Base-by-base conservation (phyloP, 1,284 basidiomycete genomes). In the Ceratobasidium sp. region DNA sequence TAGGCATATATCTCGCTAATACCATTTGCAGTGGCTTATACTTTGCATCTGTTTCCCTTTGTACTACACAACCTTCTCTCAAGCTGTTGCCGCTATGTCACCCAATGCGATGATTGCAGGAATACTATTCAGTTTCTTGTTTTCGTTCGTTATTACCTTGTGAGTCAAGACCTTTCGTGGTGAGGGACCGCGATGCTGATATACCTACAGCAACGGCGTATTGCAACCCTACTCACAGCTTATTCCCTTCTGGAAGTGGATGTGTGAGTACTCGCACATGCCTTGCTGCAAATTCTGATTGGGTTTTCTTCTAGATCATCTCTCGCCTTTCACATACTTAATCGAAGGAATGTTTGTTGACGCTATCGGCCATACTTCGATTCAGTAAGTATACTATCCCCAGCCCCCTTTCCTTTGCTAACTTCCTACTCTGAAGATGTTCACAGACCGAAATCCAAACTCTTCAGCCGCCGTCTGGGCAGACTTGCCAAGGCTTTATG, bases 221-320 rank as follows among this genome's bases (percentile, higher is more conserved):
- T 80, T 93, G 67, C 91, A 93, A 83, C 91, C 92, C 0, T 93
- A 87, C 85, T 82, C 86, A 5, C 84, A 88, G 18, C 89, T 95
- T 6, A 92, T 91, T 6, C 82, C 83, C 15, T 95, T 93, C 92
- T 95, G 94, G 94, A 87, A 87, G 81, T 96, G 94, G 92, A 94
- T 95, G 92, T 94, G 72, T 75, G 44, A 53, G 77, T 69, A 12
- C 9, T 23, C 10, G 7, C n/a, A n/a, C n/a, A 15, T 28, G 20
- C n/a, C 13, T 56, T 40, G 4, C 9, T 12, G 3, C 18, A n/a
- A 5, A 56, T 42, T 40, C 6, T 33, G 20, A 15, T 33, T 60
- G 40, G 12, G 5, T 18, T 18, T 56, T 12, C 39, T 23, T 26
- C 40, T 53, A 82, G 82, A 95, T 85, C 89, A 88, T 68, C 84